Evolutionary conservation across 192 early-diverging fungal genomes (phyloP).

Genomic region (Linnemannia schmuckeri): DNA sequence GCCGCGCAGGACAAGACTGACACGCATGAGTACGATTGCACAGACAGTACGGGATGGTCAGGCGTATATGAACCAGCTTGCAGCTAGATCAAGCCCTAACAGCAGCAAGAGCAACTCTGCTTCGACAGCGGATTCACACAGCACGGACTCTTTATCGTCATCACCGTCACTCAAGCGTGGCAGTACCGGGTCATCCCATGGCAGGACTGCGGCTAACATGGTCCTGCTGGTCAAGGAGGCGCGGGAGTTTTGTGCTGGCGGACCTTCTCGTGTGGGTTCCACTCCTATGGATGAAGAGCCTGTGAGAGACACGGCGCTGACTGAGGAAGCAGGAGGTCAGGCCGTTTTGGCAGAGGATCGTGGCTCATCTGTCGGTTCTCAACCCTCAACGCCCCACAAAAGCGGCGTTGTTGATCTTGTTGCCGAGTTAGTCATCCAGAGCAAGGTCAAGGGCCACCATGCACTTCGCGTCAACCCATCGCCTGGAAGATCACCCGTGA

Average conservation of each 20-base stretch:
- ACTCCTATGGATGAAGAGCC: neutral
- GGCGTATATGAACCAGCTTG: constrained; percentile 23
- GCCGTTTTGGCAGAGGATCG: neutral
- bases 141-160: neutral
- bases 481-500: neutral
- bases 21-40: constrained; percentile 24
- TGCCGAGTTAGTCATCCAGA: constrained; percentile 36
- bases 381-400: neutral
- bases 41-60: constrained; percentile 33
- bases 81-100: neutral
- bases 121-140: neutral
- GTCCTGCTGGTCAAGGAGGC: constrained; percentile 40
- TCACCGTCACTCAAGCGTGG: neutral
- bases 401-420: constrained; percentile 40
- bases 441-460: constrained; percentile 43
- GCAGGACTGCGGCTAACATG: constrained; percentile 6
- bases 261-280: constrained; percentile 11
- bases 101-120: constrained; percentile 1
- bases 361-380: neutral
- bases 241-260: constrained; percentile 37
- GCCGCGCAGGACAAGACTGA: constrained; percentile 21
- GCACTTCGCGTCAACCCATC: constrained; percentile 36
- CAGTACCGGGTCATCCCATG: neutral
- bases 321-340: neutral
- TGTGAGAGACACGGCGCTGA: neutral